phyloP scores from a whole-genome alignment of 768 basidiomycete species.

The Sporobolomyces phaffii region DNA sequence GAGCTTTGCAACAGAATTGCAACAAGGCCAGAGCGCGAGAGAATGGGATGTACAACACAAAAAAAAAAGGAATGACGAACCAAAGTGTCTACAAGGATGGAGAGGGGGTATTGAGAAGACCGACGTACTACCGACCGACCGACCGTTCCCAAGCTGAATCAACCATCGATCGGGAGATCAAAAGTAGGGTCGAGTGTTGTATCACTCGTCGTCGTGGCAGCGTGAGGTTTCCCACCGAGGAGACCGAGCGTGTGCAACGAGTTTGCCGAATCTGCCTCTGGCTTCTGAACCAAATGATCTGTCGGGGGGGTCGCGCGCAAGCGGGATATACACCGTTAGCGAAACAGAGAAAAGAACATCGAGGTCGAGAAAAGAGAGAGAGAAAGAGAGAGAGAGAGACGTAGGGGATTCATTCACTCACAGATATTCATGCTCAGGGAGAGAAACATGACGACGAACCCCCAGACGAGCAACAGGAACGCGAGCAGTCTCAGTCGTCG shows the following conservation, averaged over 20 bases:
- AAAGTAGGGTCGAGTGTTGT: background rate
- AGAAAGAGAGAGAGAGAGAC: background rate
- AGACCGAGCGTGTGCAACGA: background rate
- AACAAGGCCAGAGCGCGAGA: background rate
- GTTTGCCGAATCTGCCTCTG: background rate
- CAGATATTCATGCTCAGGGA: conserved; percentile 27
- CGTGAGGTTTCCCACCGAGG: conserved; percentile 3
- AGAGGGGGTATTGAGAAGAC: too few relatives aligned
- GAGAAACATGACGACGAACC: conserved; percentile 35
- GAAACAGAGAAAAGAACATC: background rate
- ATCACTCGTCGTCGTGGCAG: background rate
- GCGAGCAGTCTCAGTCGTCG: conserved; percentile 17
- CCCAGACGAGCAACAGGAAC: conserved; percentile 22
- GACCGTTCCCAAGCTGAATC: too few relatives aligned
- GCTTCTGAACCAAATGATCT: background rate
- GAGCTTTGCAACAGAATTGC: too few relatives aligned
- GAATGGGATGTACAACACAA: background rate
- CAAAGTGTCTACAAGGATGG: too few relatives aligned
- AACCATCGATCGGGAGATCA: background rate
- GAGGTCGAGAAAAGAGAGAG: background rate
- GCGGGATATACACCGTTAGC: background rate
- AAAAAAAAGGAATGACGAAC: background rate
- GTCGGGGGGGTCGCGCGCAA: too few relatives aligned
- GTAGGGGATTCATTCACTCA: background rate
- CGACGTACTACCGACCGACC: too few relatives aligned